Evolutionary conservation across 805 yeast species (phyloP), one percentile per base, ranked within the genome.

Genomic region (Metschnikowia sp.): DNA sequence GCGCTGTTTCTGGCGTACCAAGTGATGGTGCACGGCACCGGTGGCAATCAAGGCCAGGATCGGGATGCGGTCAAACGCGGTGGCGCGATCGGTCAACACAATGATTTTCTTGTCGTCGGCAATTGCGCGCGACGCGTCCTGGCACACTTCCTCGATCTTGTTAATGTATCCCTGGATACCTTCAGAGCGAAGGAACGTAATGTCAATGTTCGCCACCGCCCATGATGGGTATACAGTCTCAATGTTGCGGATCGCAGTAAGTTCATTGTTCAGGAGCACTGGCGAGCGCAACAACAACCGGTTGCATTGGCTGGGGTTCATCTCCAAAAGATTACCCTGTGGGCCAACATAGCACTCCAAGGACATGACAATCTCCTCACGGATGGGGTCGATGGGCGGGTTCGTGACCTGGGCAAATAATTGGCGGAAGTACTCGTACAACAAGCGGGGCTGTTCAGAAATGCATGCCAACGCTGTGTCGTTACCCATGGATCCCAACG

Each of bases 401-500:
- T 92, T 92, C 31, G 99, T 92, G 47, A 92, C 99, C 72, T 92
- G 99, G 18, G 99, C 99, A 72, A 92, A 92, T 62, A 92, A 78
- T 68, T 92, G 96, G 61, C 96, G 83, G 77, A 92, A 94, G 72
- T 92, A 92, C 62, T 94, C 99, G 67, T 87, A 92, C 53, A 89
- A 74, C 53, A 94, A 72, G 57, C 84, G 85, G 37, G 99, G 98
- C 69, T 90, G 96, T 64, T 88, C 92, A 34, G 96, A 85, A 57
- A 92, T 73, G 70, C 99, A 94, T 0, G 98, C 98, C 55, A 92
- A 76, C 10, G 98, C 96, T 43, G 94, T 83, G 64, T 92, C 99
- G 64, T 92, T 92, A 76, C 99, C 99, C 99, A 92, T 92, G 15
- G 97, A 91, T 13, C 99, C 98, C 44, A 92, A 77, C 10, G 97